Conservation (phyloP, 2,329 filamentous ascomycete species). For the Xylaria sp. region DNA sequence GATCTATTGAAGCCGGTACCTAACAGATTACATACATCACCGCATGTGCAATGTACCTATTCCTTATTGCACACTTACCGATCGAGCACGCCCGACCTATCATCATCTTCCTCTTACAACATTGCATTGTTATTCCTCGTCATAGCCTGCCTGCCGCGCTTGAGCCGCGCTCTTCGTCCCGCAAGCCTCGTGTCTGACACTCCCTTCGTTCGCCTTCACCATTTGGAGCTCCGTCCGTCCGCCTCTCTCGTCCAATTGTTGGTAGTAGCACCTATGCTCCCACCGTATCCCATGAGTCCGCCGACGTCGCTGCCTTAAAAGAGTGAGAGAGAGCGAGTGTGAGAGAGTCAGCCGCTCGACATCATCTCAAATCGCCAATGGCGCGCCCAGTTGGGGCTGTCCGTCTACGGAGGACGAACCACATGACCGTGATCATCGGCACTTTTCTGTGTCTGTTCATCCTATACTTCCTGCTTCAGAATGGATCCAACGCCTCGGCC, state of each 20-base stretch:
- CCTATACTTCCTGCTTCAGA: constrained; percentile 31
- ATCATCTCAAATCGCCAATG: constrained; percentile 26
- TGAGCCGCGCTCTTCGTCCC: constrained; percentile 1
- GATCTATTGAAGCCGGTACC: background rate
- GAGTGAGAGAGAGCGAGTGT: constrained; percentile 6
- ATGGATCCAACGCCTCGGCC: constrained; percentile 23
- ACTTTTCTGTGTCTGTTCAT: constrained; percentile 33
- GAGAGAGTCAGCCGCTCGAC: background rate
- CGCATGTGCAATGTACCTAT: background rate
- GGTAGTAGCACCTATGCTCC: constrained; percentile 9
- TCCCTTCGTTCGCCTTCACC: constrained; percentile 21
- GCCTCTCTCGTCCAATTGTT: constrained; percentile 7
- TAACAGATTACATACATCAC: background rate
- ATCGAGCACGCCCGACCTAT: too few species aligned
- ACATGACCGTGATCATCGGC: constrained; percentile 31
- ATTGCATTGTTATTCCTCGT: constrained; percentile 1
- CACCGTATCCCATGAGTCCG: constrained; percentile 8
- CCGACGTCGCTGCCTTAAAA: constrained; percentile 4
- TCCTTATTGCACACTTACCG: background rate
- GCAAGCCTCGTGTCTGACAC: background rate
- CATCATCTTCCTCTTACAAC: background rate
- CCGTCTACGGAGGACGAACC: constrained; percentile 34
- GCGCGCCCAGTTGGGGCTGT: constrained; percentile 35
- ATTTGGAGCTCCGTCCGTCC: constrained; percentile 13
- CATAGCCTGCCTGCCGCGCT: constrained; percentile 10